These are phyloP conservation scores for Microsporum audouinii DNA, from an alignment of 2,329 filamentous ascomycete species.

Conservation along the genomic window DNA sequence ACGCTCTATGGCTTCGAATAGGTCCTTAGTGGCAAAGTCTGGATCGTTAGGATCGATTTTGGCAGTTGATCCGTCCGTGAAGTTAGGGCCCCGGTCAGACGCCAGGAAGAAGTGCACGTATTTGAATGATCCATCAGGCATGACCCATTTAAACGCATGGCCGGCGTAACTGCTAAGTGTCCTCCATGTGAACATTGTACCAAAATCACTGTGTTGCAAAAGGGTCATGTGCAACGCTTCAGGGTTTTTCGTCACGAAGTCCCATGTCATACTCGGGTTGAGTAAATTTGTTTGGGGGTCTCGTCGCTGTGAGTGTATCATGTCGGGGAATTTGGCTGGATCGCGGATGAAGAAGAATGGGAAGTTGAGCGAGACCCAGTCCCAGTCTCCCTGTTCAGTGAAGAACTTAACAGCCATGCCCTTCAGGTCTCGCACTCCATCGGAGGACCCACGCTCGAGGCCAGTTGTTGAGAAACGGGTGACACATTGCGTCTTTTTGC, in stretches of 20 bases:
- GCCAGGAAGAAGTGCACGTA: constrained; percentile 49
- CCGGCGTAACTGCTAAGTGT: constrained; percentile 4
- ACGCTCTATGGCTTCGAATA: constrained; percentile 48
- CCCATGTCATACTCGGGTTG: constrained; percentile 5
- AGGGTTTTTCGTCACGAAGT: constrained; percentile 2
- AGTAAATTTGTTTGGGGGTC: constrained; percentile 5
- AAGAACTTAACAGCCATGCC: constrained; percentile 49
- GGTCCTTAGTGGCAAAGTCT: constrained; percentile 48
- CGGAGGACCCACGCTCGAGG: constrained; percentile 4
- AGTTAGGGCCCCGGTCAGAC: constrained; percentile 27
- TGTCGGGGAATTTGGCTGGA: constrained; percentile 2
- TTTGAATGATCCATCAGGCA: constrained; percentile 46
- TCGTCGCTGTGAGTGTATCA: constrained; percentile 5
- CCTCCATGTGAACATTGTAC: constrained; percentile 7
- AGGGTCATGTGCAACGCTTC: constrained; percentile 6
- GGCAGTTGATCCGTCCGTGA: constrained; percentile 43
- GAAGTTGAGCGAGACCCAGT: constrained; percentile 55
- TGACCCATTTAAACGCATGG: constrained; percentile 8
- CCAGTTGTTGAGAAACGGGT: constrained; percentile 4
- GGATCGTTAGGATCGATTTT: constrained; percentile 44
- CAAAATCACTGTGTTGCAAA: constrained; percentile 4
- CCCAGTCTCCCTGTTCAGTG: constrained; percentile 55
- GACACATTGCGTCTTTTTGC: constrained; percentile 3
- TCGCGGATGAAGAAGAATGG: constrained; percentile 22
- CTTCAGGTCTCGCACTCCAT: constrained; percentile 1